Conservation (phyloP, 1,139 yeast genomes). For the Magnusiomyces clavatus region DNA sequence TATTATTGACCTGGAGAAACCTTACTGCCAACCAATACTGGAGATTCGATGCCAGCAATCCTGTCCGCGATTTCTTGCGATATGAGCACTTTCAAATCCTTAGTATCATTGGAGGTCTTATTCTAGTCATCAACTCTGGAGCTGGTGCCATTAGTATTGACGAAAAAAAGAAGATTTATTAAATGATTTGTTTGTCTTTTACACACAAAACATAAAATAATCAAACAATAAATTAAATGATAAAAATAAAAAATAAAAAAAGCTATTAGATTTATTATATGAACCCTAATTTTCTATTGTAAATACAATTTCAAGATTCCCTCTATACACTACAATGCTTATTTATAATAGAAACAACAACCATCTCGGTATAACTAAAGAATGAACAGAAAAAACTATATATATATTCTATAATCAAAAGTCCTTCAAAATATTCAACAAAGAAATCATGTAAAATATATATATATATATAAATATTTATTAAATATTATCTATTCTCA, state of each 20-base stretch:
- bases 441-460: too few relatives aligned
- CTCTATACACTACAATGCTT: too few relatives aligned
- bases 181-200: constrained; percentile 10
- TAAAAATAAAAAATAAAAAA: not conserved
- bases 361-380: too few relatives aligned
- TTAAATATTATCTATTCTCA: too few relatives aligned
- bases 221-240: not conserved
- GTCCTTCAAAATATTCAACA: too few relatives aligned
- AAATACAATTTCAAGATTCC: too few relatives aligned
- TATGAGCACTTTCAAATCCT: constrained; percentile 94
- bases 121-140: constrained; percentile 88
- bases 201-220: not conserved
- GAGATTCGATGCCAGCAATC: constrained; percentile 61
- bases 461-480: too few relatives aligned
- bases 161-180: constrained; percentile 92
- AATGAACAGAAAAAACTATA: too few relatives aligned
- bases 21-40: constrained; percentile 82
- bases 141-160: constrained; percentile 93
- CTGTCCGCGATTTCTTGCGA: constrained; percentile 81
- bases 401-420: too few relatives aligned
- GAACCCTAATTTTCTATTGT: too few relatives aligned
- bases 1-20: constrained; percentile 69
- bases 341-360: too few relatives aligned
- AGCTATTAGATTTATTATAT: not conserved
- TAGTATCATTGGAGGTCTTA: constrained; percentile 89